Base-by-base conservation (phyloP, 148 eudicot genomes). In the Rhododendron simsii region DNA sequence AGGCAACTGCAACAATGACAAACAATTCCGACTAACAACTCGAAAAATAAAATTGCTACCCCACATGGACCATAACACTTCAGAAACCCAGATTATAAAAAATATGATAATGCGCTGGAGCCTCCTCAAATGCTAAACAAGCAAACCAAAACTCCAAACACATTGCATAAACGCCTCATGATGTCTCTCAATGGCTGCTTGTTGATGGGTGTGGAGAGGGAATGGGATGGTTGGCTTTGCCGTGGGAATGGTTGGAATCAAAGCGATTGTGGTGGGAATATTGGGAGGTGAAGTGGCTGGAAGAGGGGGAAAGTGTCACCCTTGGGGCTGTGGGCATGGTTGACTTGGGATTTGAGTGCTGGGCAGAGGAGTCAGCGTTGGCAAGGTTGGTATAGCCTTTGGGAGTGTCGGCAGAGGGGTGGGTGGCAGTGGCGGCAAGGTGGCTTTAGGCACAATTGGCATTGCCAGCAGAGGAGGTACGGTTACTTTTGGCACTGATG, bases 191-290 rank as follows among this genome's bases (percentile, higher is more conserved):
- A 28, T 37, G 76, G 23, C 20, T 28, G 23, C 26, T 63, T 33
- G 26, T 50, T 7, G 89, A 84, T 23, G 89, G 89, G 8, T 84
- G 86, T 28, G 89, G 89, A 63, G 84, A 47, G 39, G 33, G 71
- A 87, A 39, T 33, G 78, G 83, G 61, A 78, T 45, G 5, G 84
- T n/a, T 0, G 77, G 84, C 33, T 63, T 83, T 14, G 84, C 15
- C 11, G 16, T n/a, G 47, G 84, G 75, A 16, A 82, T 82, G 18
- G 55, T 26, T 3, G 82, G 82, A 39, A 79, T n/a, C 5, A 41
- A 50, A n/a, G 87, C 76, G 14, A 78, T n/a, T 41, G 83, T 78
- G 18, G 86, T 61, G 0, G 76, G 83, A 6, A 65, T 69, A 26
- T 82, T 45, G 21, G 87, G 87, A 21, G 80, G 83, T 12, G 86